Evolutionary conservation across 306 rosid genomes (phyloP), one percentile per base, ranked within the genome.

Genomic region (Cajanus cajan): DNA sequence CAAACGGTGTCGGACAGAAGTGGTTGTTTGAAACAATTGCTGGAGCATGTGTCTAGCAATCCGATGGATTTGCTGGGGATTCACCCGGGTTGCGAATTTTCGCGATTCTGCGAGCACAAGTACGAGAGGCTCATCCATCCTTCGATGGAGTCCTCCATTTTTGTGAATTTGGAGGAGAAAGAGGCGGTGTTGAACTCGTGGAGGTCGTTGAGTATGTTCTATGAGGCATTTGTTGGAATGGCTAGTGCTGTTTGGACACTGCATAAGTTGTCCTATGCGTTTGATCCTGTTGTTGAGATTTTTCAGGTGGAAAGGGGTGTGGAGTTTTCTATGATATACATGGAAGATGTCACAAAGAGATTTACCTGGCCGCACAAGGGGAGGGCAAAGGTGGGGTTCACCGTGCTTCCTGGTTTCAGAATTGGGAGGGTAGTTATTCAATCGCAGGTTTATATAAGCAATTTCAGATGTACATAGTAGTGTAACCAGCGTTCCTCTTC

Each of bases 371-470:
- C 96, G 0, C 73, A 86, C 86, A 91, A 84, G 79, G 88, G 85
- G 31, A 84, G 94, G 86, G 88, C 86, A 22, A 92, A 90, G 57
- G 97, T 95, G 4, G 94, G 94, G 45, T 95, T 92, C 86, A 92
- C 97, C 1, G 98, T 93, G 80, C 81, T 93, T 85, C 98, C 98
- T 0, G 98, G 98, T 41, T 95, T 95, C 71, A 95, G 84, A 84
- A 80, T 91, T 10, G 93, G 97, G 59, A 76, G 77, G 52, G 87
- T 90, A 19, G 89, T 95, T 40, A 86, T 93, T 83, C 98, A 95
- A 73, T 91, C 97, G 34, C 98, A 87, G 88, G 96, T 95, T 78
- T 95, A 92, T 71, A 41, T 89, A 69, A 82, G 76, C 71, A 88
- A 81, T 67, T 77, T 80, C 75, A 78, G 83, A 44, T 88, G 86